phyloP scores from a whole-genome alignment of 2,329 filamentous ascomycete species.

The Fusarium drepaniforme region DNA sequence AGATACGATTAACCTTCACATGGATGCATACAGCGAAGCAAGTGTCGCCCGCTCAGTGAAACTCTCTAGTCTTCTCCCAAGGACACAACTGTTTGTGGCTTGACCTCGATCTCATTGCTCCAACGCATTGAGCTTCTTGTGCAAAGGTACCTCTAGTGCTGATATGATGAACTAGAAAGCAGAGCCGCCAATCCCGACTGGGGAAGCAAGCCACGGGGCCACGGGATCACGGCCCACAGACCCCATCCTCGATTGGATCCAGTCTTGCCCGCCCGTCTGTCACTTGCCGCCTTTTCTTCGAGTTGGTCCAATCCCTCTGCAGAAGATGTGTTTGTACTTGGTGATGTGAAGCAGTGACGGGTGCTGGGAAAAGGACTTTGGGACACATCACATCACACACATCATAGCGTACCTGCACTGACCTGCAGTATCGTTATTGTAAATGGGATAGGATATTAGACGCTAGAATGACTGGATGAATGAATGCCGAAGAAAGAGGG shows the following conservation, averaged over 20 bases:
- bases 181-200: slow-evolving; percentile 26
- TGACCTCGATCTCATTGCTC: neutral
- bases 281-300: slow-evolving; percentile 2
- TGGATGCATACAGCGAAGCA: neutral
- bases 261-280: neutral
- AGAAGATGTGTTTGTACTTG: neutral
- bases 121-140: neutral
- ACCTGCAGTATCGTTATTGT: neutral
- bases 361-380: neutral
- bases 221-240: neutral
- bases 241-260: slow-evolving; percentile 2
- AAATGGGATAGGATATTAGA: neutral
- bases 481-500: neutral
- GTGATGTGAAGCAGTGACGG: slow-evolving; percentile 10
- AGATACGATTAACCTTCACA: neutral
- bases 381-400: neutral
- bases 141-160: slow-evolving; percentile 32
- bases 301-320: neutral
- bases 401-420: neutral
- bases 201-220: slow-evolving; percentile 14
- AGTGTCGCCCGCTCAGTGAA: slow-evolving; percentile 1
- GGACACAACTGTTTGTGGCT: neutral
- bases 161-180: slow-evolving; percentile 26
- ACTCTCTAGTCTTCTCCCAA: neutral
- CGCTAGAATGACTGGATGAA: neutral